Evolutionary conservation across 2,329 filamentous ascomycete genomes (phyloP).

Genomic region (Colletotrichum ledebouriae): DNA sequence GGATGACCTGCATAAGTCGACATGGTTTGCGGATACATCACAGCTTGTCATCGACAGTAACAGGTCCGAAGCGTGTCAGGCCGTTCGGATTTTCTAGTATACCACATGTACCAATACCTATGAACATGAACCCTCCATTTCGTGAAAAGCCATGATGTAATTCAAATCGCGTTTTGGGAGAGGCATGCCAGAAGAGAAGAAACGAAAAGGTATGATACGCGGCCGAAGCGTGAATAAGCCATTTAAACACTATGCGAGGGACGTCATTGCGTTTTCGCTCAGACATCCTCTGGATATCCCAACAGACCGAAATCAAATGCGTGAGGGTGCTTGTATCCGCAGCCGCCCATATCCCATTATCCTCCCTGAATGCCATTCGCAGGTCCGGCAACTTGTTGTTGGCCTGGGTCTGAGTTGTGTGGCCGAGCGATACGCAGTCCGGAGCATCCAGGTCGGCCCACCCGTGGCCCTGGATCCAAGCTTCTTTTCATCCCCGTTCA

Average conservation of each 20-base stretch:
- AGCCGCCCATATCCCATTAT: constrained; percentile 19
- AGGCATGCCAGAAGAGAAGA: constrained; percentile 11
- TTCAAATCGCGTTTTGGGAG: constrained; percentile 5
- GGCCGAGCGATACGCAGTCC: background rate
- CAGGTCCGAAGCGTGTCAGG: background rate
- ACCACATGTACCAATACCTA: constrained; percentile 29
- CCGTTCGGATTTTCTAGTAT: constrained; percentile 34
- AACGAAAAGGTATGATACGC: constrained; percentile 16
- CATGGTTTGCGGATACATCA: background rate
- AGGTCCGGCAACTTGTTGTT: constrained; percentile 2
- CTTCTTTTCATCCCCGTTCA: background rate
- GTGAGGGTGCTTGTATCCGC: constrained; percentile 21
- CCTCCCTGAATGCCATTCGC: background rate
- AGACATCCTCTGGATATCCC: constrained; percentile 42
- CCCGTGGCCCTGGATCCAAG: background rate
- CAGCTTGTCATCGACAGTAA: background rate
- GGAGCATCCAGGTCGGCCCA: background rate
- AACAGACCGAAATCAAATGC: constrained; percentile 22
- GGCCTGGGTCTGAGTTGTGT: constrained; percentile 1
- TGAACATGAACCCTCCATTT: constrained; percentile 11
- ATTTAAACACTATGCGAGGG: constrained; percentile 38
- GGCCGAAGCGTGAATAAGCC: constrained; percentile 20
- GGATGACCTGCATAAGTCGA: no score
- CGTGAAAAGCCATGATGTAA: background rate
- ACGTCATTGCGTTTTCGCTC: constrained; percentile 37